Conservation (phyloP, 169 alveolate species). For the Plasmodium billcollinsi region DNA sequence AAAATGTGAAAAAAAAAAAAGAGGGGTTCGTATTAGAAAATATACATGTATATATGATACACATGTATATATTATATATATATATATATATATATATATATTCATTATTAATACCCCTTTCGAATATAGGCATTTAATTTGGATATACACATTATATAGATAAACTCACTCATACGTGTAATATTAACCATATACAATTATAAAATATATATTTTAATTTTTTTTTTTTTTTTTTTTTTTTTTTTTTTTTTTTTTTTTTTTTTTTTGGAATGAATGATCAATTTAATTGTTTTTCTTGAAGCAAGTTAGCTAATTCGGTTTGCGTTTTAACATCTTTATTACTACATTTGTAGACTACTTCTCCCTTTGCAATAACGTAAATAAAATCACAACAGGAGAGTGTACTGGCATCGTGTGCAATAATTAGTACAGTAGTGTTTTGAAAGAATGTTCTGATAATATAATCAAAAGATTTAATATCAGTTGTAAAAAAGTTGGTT, state of each 20-base stretch:
- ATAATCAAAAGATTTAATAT: slow-evolving; percentile 50
- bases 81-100: too few relatives aligned
- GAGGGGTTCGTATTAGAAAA: too few relatives aligned
- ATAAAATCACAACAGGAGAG: slow-evolving; percentile 80
- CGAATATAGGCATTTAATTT: too few relatives aligned
- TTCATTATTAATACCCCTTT: too few relatives aligned
- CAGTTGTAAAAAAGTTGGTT: slow-evolving; percentile 24
- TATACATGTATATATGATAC: too few relatives aligned
- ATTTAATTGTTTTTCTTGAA: background rate
- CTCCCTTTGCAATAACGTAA: slow-evolving; percentile 81
- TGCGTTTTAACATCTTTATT: slow-evolving; percentile 53
- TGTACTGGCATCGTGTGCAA: slow-evolving; percentile 81
- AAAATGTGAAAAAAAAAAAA: too few relatives aligned
- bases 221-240: too few relatives aligned
- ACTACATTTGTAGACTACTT: slow-evolving; percentile 64
- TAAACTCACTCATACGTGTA: background rate
- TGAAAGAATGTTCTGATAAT: slow-evolving; percentile 76
- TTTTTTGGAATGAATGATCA: background rate
- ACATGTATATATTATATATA: too few relatives aligned
- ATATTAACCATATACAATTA: too few relatives aligned
- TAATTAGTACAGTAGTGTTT: slow-evolving; percentile 79
- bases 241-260: background rate
- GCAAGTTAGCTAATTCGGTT: slow-evolving; percentile 31
- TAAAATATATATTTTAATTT: too few relatives aligned
- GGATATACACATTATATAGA: background rate